Percentiles rank a stretch among this genome's conserved stretches.
These are phyloP conservation scores for Amphicarpaea edgeworthii DNA, from an alignment of 306 rosid species.

Conservation along the genomic window DNA sequence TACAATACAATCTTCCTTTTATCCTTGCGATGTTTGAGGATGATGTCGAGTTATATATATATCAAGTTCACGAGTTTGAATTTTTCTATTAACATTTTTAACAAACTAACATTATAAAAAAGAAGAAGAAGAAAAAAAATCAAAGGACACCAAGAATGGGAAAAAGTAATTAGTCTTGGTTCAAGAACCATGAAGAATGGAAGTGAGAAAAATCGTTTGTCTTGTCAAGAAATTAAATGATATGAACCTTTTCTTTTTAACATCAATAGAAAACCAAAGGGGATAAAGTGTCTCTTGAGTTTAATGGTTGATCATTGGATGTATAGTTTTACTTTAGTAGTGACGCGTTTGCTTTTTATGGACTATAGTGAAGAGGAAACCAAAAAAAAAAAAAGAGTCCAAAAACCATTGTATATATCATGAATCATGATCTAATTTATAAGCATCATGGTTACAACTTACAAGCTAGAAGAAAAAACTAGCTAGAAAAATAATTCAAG, in stretches of 20 bases:
- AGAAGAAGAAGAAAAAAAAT: too few relatives aligned
- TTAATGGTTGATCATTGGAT: neutral
- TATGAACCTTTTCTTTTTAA: neutral
- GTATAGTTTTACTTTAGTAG: neutral
- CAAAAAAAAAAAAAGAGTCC: too few relatives aligned
- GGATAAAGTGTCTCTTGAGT: neutral
- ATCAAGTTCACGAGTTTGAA: too few relatives aligned
- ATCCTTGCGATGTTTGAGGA: conserved; percentile 10
- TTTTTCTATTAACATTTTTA: too few relatives aligned
- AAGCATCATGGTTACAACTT: conserved; percentile 4
- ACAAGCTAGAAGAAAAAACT: neutral
- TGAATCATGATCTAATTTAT: neutral
- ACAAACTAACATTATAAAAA: too few relatives aligned
- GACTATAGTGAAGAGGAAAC: neutral
- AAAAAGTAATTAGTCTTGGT: too few relatives aligned
- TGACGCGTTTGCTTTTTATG: neutral
- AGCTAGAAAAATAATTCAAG: neutral
- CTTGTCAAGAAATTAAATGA: neutral
- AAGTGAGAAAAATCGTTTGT: neutral
- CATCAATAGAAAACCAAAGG: neutral
- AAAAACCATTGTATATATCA: neutral
- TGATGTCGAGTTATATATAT: conserved; percentile 17
- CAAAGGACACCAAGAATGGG: conserved; percentile 1
- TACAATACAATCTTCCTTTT: neutral
- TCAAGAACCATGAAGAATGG: neutral